Evolutionary conservation across 495 filamentous ascomycete genomes (phyloP).

Genomic region (Xylaria nigripes): DNA sequence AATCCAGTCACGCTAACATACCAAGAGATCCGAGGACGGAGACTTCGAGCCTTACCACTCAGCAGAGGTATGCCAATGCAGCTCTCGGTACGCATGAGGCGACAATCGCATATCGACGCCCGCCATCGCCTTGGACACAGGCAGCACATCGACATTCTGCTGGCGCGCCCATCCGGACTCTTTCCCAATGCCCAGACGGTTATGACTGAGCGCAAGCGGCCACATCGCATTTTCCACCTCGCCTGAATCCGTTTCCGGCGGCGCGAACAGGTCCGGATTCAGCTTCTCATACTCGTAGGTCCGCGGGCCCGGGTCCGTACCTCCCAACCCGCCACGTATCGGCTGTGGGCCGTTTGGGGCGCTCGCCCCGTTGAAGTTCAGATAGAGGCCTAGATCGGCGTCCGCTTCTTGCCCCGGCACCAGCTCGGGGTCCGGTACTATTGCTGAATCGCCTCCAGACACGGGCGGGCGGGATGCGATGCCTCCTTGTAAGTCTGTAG

Average conservation of each 20-base stretch:
- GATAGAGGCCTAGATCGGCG: slow-evolving; percentile 48
- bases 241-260: slow-evolving; percentile 58
- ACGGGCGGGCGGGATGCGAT: slow-evolving; percentile 28
- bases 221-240: slow-evolving; percentile 59
- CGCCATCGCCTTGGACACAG: slow-evolving; percentile 58
- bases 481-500: slow-evolving; percentile 29
- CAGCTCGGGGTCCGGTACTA: slow-evolving; percentile 27
- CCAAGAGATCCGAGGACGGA: no score
- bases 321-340: slow-evolving; percentile 51
- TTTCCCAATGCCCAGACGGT: slow-evolving; percentile 46
- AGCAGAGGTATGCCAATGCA: slow-evolving; percentile 64
- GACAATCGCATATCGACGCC: slow-evolving; percentile 73
- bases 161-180: slow-evolving; percentile 62
- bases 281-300: slow-evolving; percentile 53
- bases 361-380: slow-evolving; percentile 51
- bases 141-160: slow-evolving; percentile 55
- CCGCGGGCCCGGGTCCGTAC: slow-evolving; percentile 57
- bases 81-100: slow-evolving; percentile 56
- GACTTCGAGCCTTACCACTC: slow-evolving; percentile 51
- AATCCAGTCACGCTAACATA: background rate
- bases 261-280: slow-evolving; percentile 58
- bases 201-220: slow-evolving; percentile 62
- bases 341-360: slow-evolving; percentile 53
- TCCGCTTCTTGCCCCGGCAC: slow-evolving; percentile 49
- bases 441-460: slow-evolving; percentile 26